Base-by-base conservation (phyloP, 2,329 filamentous ascomycete species). In the Gaeumannomyces tritici region DNA sequence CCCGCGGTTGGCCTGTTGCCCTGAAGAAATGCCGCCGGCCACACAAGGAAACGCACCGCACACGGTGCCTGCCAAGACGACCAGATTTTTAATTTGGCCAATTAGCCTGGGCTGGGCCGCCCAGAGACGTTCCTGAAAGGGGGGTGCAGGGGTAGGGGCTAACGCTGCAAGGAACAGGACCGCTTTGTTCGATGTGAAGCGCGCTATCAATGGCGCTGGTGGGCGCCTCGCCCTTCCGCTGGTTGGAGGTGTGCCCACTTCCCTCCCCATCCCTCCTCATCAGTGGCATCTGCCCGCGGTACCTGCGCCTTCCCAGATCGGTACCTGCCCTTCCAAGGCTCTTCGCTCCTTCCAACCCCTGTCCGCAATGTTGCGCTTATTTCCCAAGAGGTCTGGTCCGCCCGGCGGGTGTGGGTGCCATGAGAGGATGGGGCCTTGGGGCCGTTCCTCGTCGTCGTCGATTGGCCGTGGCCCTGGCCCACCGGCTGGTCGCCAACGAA, bases 41-140 rank as follows among this genome's bases (percentile, higher is more conserved):
- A 13, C 33, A 35, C 15, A 13, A 13, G 42, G 7, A n/a, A 21
- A 51, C 21, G n/a, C 11, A 3, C 33, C 21, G n/a, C 7, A n/a
- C 42, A 51, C 21, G 56, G 59, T 61, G 29, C 59, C 59, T 61
- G 59, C 59, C 59, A 61, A 61, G 59, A n/a, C n/a, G 18, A 12
- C 33, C 51, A 27, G 35, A 33, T 26, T 31, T 61, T 61, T 61
- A 33, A 61, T 61, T 61, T 61, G 59, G 11, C 59, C 59, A 61
- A 61, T 61, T 61, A 61, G 59, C 47, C 59, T 61, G 24, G 51
- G 26, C 54, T 55, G 42, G 51, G 26, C 24, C 28, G 33, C 12
- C 57, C 6, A 21, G 42, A 31, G 57, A 51, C 18, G 42, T 51
- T 42, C 2, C 42, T 51, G 42, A 51, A 51, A 51, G 42, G 42